Conservation (phyloP, 2,329 filamentous ascomycete species). For the Diaporthe ilicicola region DNA sequence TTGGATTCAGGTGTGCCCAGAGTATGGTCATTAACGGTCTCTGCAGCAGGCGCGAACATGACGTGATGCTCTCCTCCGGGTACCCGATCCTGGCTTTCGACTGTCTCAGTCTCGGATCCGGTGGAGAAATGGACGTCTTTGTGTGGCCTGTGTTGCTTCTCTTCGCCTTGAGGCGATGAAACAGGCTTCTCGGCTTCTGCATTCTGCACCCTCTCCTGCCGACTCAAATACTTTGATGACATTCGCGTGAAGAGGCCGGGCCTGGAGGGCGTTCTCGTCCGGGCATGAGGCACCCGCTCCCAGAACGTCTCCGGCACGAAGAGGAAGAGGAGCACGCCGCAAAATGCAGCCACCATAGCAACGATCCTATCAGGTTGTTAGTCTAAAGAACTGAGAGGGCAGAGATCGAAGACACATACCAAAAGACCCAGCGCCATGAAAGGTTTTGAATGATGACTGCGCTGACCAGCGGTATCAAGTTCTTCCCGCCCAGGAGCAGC, state of each 20-base stretch:
- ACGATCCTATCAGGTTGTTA: slow-evolving; percentile 68
- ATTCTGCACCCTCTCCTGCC: not conserved
- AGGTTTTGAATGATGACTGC: slow-evolving; percentile 82
- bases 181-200: not conserved
- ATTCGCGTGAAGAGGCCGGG: slow-evolving; percentile 54
- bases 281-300: slow-evolving; percentile 76
- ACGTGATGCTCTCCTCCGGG: slow-evolving; percentile 55
- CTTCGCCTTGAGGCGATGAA: slow-evolving; percentile 13
- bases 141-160: slow-evolving; percentile 34
- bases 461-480: slow-evolving; percentile 85
- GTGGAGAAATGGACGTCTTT: slow-evolving; percentile 34
- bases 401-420: slow-evolving; percentile 55
- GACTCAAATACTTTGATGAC: slow-evolving; percentile 50
- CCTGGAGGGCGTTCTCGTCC: slow-evolving; percentile 45
- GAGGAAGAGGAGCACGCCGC: slow-evolving; percentile 78
- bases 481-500: slow-evolving; percentile 89
- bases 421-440: slow-evolving; percentile 92
- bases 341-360: slow-evolving; percentile 79
- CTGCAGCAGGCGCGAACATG: slow-evolving; percentile 58
- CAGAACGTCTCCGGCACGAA: slow-evolving; percentile 97
- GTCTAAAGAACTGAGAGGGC: too few species aligned
- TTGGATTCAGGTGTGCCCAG: not conserved
- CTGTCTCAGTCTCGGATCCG: slow-evolving; percentile 6
- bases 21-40: slow-evolving; percentile 20
- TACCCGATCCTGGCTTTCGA: not conserved